Base-by-base conservation (phyloP, 2,329 filamentous ascomycete genomes). In the Claviceps fusiformis region DNA sequence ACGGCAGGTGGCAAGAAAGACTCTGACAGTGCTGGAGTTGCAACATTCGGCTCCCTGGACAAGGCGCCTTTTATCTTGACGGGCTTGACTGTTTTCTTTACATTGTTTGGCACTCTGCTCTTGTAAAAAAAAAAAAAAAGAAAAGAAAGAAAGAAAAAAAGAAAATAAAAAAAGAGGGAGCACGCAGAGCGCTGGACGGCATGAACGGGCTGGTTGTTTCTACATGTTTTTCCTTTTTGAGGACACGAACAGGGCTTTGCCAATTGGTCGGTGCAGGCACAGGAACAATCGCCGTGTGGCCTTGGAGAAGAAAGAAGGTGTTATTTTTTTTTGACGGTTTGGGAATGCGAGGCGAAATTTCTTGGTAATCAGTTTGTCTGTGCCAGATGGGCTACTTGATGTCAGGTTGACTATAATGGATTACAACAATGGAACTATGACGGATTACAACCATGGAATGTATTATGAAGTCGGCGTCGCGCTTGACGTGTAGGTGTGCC, bases 121-220 rank as follows among this genome's bases (percentile, higher is more conserved):
- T 63, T 74, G 62, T 74, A 72, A 71, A 69, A 69, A 47, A 19
- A 19, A n/a, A n/a, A n/a, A n/a, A n/a, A n/a, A n/a, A n/a, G n/a
- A n/a, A n/a, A n/a, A n/a, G n/a, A n/a, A n/a, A n/a, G n/a, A n/a
- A n/a, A n/a, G n/a, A n/a, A n/a, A n/a, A n/a, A n/a, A n/a, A n/a
- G n/a, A n/a, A n/a, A n/a, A n/a, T n/a, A n/a, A n/a, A n/a, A n/a
- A n/a, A n/a, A n/a, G n/a, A 15, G 8, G 45, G 11, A 43, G 27
- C n/a, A 27, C 19, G 11, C 6, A 50, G 37, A n/a, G 44, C 17
- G 41, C n/a, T 41, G 35, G 50, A n/a, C n/a, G n/a, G n/a, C n/a
- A 27, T 35, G 5, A 6, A 17, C 9, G n/a, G 17, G 27, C 49
- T 54, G 24, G 55, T 7, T 53, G 15, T 56, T 52, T 55, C 57